These are phyloP conservation scores for Gracilaria caudata DNA, from an alignment of 23 red algal genomes.

Conservation along the genomic window DNA sequence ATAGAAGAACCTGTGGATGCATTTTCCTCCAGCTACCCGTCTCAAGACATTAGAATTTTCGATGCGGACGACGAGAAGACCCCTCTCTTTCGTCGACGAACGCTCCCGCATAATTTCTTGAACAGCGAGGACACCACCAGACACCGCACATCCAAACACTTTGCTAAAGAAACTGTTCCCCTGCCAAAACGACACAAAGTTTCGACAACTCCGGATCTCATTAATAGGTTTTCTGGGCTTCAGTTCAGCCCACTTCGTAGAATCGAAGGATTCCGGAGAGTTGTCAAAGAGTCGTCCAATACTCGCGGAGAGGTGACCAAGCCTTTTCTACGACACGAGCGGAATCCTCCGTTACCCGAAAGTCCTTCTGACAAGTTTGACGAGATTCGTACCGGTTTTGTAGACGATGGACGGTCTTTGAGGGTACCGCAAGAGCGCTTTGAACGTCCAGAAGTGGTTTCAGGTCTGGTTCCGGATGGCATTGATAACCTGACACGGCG, in stretches of 20 bases:
- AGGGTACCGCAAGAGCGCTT: background rate
- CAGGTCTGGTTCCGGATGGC: background rate
- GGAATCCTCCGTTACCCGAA: background rate
- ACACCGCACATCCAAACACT: slow-evolving; percentile 15
- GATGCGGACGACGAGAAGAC: slow-evolving; percentile 30
- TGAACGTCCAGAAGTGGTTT: background rate
- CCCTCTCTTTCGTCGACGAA: slow-evolving; percentile 7
- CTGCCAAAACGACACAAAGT: background rate
- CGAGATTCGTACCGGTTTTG: background rate
- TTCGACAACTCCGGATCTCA: slow-evolving; percentile 1
- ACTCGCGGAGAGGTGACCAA: background rate
- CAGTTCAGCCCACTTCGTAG: background rate
- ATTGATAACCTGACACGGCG: background rate
- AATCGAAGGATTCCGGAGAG: background rate
- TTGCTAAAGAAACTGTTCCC: background rate
- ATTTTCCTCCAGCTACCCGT: background rate
- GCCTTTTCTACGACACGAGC: background rate
- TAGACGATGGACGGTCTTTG: background rate
- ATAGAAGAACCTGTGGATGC: background rate
- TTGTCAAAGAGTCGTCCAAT: no score
- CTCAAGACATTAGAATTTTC: slow-evolving; percentile 16
- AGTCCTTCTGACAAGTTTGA: background rate
- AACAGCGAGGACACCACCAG: slow-evolving; percentile 6
- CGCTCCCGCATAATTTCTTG: slow-evolving; percentile 7
- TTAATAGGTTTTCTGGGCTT: background rate